Evolutionary conservation across 345 rosid genomes (phyloP), one percentile per base, ranked within the genome.

Genomic region (Lumnitzera littorea): DNA sequence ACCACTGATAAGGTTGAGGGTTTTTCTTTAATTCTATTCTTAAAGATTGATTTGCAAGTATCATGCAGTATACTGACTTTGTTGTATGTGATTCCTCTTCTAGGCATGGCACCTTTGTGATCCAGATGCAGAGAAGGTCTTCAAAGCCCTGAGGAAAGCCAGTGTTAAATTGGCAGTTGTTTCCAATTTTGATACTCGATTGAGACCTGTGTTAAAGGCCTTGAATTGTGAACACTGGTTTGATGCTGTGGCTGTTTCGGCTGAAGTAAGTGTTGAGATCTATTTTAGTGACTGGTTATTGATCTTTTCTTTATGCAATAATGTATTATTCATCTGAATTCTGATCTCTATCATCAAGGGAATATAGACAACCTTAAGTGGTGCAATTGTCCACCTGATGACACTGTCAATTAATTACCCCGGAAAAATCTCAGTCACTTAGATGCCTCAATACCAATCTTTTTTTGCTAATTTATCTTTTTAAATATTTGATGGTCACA

Each of bases 71-170:
- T 51, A 46, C 65, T 31, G 17, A 16, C 15, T 23, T 46, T 50
- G 48, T 5, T 15, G 52, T 5, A 46, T 48, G 67, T 2, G 13
- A 43, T 41, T 24, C 55, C 24, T 67, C 71, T 65, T 20, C 47
- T 69, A 94, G 99, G 99, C 99, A 12, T 94, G 99, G 99, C 91
- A 85, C 81, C 80, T 94, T 13, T 86, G 91, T 70, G 99, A 94
- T 73, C 95, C 96, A 23, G 91, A 86, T 25, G 95, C 97, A 31
- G 92, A 73, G 79, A 84, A 82, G 65, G 96, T 90, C 41, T 94
- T 94, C 57, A 74, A 74, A 68, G 95, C 96, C 60, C 78, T 94
- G 41, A 86, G 78, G 62, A 72, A 76, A 67, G 88, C 89, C 1
- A 96, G 96, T 12, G 88, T 94, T 12, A 94, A 94, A 67, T 60